phyloP scores from a whole-genome alignment of 2,329 filamentous ascomycete genomes.

The Colletotrichum spinosum region DNA sequence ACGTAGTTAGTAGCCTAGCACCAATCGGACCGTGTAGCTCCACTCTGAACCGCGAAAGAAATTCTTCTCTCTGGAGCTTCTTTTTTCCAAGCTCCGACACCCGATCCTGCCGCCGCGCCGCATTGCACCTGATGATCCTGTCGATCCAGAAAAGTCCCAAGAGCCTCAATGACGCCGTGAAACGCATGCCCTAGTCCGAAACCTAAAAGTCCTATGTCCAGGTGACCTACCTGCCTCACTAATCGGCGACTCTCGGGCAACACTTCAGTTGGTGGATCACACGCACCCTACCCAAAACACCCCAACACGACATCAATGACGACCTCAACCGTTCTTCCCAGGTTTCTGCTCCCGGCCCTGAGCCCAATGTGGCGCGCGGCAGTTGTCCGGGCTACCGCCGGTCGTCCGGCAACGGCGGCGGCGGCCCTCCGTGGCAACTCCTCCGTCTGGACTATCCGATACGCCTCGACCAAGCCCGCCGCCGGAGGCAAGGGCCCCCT shows the following conservation, averaged over 20 bases:
- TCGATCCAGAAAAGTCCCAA: constrained; percentile 16
- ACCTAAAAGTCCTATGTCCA: constrained; percentile 15
- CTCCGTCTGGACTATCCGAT: constrained; percentile 41
- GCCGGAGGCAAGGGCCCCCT: constrained; percentile 64
- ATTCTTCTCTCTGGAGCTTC: constrained; percentile 32
- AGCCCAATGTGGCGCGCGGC: constrained; percentile 64
- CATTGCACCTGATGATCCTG: constrained; percentile 24
- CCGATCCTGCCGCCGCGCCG: constrained; percentile 14
- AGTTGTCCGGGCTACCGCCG: constrained; percentile 41
- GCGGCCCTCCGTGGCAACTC: constrained; percentile 29
- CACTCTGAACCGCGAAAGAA: constrained; percentile 20
- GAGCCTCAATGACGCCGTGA: constrained; percentile 35
- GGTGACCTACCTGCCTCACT: constrained; percentile 23
- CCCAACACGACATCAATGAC: constrained; percentile 50
- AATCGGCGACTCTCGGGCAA: constrained; percentile 11
- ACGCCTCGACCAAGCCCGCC: constrained; percentile 47
- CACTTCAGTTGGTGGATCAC: constrained; percentile 3
- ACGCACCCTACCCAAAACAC: constrained; percentile 4
- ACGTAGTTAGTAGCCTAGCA: background rate
- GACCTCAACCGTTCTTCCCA: constrained; percentile 67
- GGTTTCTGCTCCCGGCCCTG: constrained; percentile 75
- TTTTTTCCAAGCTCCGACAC: constrained; percentile 29
- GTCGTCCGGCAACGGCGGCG: constrained; percentile 40
- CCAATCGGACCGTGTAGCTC: constrained; percentile 4
- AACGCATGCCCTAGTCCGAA: constrained; percentile 19